These are phyloP conservation scores for Tricholoma hemisulphureum DNA, from an alignment of 768 basidiomycete species.

Conservation along the genomic window DNA sequence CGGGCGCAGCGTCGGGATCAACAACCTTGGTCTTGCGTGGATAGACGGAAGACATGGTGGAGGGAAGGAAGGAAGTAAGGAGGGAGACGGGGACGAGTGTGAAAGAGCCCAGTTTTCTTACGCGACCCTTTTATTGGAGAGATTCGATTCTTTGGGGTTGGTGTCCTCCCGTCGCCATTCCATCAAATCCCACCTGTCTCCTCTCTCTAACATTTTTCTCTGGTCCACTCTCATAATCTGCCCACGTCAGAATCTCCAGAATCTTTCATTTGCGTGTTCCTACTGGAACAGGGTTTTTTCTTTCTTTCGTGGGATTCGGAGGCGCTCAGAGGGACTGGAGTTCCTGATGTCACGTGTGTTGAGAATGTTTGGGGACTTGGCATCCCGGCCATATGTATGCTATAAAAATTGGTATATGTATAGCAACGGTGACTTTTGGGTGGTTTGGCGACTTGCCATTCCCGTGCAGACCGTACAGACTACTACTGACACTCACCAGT, in stretches of 20 bases:
- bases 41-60: conserved; percentile 30
- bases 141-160: neutral
- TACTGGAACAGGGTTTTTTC: neutral
- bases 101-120: conserved; percentile 4
- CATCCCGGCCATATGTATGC: too few relatives aligned
- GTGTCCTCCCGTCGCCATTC: neutral
- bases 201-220: neutral
- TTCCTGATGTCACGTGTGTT: too few relatives aligned
- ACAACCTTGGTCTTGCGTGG: conserved; percentile 22
- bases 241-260: too few relatives aligned
- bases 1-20: conserved; percentile 31
- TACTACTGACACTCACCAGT: too few relatives aligned
- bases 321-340: too few relatives aligned
- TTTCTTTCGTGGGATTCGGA: too few relatives aligned
- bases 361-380: too few relatives aligned
- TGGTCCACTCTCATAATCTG: neutral
- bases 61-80: conserved; percentile 1
- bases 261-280: neutral
- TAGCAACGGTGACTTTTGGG: too few relatives aligned
- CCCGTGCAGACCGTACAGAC: too few relatives aligned
- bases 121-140: conserved; percentile 16
- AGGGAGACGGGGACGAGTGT: neutral
- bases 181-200: neutral
- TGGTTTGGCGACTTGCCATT: too few relatives aligned
- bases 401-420: too few relatives aligned